Evolutionary conservation across 345 rosid species (phyloP).

Genomic region (Moringa oleifera): DNA sequence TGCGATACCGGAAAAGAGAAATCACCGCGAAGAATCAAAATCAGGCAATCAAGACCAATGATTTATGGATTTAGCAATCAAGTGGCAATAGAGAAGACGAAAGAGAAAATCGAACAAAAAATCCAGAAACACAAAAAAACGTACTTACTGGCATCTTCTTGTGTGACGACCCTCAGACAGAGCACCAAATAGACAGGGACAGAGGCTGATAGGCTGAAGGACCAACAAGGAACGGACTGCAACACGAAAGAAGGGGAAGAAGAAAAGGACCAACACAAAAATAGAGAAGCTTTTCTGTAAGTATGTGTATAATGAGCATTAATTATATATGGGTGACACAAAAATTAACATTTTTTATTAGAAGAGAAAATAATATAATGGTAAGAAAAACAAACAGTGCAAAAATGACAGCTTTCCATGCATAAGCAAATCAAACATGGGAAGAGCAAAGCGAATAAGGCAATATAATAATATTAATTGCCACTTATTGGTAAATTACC

Average conservation of each 20-base stretch:
- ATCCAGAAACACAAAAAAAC: conserved; percentile 32
- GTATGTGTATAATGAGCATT: conserved; percentile 47
- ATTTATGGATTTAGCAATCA: conserved; percentile 1
- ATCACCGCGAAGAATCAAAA: conserved; percentile 14
- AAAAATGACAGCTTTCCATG: conserved; percentile 35
- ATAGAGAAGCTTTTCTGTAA: conserved; percentile 33
- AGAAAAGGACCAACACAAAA: conserved; percentile 24
- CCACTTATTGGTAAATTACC: conserved; percentile 18
- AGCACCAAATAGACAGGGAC: conserved; percentile 13
- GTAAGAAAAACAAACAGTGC: conserved; percentile 1
- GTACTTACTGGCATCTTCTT: conserved; percentile 99
- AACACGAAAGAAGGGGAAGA: conserved; percentile 15
- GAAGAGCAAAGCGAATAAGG: conserved; percentile 15
- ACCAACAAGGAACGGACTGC: conserved; percentile 4
- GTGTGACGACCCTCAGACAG: conserved; percentile 37
- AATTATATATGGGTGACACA: conserved; percentile 54
- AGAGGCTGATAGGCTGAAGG: conserved; percentile 9
- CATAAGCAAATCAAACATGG: conserved; percentile 14
- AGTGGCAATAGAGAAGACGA: conserved; percentile 3
- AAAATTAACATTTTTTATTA: conserved; percentile 11
- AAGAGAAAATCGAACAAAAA: conserved; percentile 8
- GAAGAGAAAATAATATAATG: conserved; percentile 13
- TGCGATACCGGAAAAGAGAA: not conserved
- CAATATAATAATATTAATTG: conserved; percentile 17
- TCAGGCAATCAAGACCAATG: not conserved